Evolutionary conservation across 208 protist species (phyloP).

Genomic region (Endotrypanum monterogeii): DNA sequence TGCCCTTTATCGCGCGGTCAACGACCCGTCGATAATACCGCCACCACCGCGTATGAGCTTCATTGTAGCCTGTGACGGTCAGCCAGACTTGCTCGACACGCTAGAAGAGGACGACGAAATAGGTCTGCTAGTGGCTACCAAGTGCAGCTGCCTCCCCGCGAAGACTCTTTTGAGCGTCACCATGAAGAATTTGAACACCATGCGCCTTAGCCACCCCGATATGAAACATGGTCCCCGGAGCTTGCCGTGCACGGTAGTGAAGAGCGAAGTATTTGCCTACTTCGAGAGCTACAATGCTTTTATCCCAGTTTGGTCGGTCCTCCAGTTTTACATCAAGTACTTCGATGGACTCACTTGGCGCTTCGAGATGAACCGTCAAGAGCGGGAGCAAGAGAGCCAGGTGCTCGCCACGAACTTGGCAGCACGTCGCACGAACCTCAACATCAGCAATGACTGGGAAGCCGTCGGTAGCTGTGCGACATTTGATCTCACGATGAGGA

Average conservation of each 20-base stretch:
- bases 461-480: conserved; percentile 14
- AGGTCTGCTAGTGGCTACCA: conserved; percentile 45
- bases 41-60: conserved; percentile 51
- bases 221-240: conserved; percentile 17
- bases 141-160: conserved; percentile 60
- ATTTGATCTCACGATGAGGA: conserved; percentile 41
- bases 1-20: conserved; percentile 37
- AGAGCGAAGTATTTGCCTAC: conserved; percentile 45
- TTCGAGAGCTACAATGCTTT: conserved; percentile 33
- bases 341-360: conserved; percentile 45
- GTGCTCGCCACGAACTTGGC: conserved; percentile 22
- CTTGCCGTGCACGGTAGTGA: conserved; percentile 40
- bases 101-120: conserved; percentile 52
- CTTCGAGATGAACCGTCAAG: conserved; percentile 40
- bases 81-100: conserved; percentile 9
- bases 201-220: conserved; percentile 44
- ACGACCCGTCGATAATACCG: conserved; percentile 45
- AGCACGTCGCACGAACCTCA: not conserved
- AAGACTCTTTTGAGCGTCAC: conserved; percentile 38
- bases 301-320: conserved; percentile 42
- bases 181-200: conserved; percentile 22
- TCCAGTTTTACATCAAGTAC: conserved; percentile 37
- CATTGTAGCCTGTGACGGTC: conserved; percentile 33
- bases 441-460: not conserved
- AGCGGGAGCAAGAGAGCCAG: conserved; percentile 29